Conservation (phyloP, 768 basidiomycete genomes). For the Brasilioporus rufonigricans region DNA sequence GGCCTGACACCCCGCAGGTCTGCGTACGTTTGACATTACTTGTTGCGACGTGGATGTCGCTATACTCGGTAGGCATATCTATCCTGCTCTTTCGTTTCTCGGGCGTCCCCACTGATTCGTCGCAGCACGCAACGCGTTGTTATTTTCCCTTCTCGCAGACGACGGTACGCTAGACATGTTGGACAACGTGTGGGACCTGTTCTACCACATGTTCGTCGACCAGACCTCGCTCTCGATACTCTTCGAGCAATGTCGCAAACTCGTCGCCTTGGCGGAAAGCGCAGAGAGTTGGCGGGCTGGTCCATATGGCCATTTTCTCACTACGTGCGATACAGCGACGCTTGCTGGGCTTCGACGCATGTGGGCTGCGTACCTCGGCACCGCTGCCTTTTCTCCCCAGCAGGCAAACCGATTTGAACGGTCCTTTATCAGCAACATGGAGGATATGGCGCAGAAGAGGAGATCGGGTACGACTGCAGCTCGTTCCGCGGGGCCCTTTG, state of each 20-base stretch:
- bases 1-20: slow-evolving; percentile 7
- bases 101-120: background rate
- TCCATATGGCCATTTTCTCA: slow-evolving; percentile 26
- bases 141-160: slow-evolving; percentile 28
- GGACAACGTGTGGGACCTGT: slow-evolving; percentile 23
- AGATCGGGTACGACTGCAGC: background rate
- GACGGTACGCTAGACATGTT: slow-evolving; percentile 8
- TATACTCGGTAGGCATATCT: slow-evolving; percentile 19
- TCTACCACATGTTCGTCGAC: slow-evolving; percentile 28
- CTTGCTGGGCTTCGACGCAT: slow-evolving; percentile 17
- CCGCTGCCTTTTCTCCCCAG: background rate
- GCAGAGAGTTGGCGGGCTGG: slow-evolving; percentile 21
- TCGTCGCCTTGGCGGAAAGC: slow-evolving; percentile 18
- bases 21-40: slow-evolving; percentile 24
- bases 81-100: background rate
- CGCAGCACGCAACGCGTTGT: slow-evolving; percentile 26
- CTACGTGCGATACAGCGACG: slow-evolving; percentile 19
- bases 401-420: slow-evolving; percentile 11
- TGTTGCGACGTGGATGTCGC: slow-evolving; percentile 31
- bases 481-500: slow-evolving; percentile 30
- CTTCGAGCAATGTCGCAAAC: slow-evolving; percentile 25
- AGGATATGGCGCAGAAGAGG: background rate
- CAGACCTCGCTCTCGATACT: slow-evolving; percentile 16
- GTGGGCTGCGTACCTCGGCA: slow-evolving; percentile 22
- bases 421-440: slow-evolving; percentile 9